Base-by-base conservation (phyloP, 192 early-diverging fungal species). In the Jimgerdemannia flammicorona region DNA sequence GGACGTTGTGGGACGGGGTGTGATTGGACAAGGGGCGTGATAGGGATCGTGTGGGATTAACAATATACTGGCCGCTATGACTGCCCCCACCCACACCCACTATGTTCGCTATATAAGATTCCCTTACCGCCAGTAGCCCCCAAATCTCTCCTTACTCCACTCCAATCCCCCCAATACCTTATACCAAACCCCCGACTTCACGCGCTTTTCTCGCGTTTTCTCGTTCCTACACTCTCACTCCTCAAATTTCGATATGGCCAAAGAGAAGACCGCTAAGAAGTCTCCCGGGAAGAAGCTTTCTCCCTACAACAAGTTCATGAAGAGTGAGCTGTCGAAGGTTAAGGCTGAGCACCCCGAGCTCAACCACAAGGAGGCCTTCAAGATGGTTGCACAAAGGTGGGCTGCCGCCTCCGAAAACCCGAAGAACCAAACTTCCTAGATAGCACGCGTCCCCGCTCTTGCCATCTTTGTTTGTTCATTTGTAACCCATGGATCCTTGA, bases 311-410 rank as follows among this genome's bases (percentile, higher is more conserved):
- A 41, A 18, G 19, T 68, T 20, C 19, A 68, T 68, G 40, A 68
- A 68, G 67, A 68, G 29, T 1, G 67, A 68, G 19, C 40, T 68
- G 67, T 7, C 67, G 9, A 68, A 68, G 19, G 67, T 68, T 19
- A 68, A 68, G 67, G 6, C 19, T 1, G 67, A 68, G 67, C 19
- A 68, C 9, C 67, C 67, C 67, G 67, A 68, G 67, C 40, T 68
- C 9, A 68, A 68, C 9, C 67, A 68, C 40, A 20, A 68, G 18
- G 67, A 68, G 49, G 67, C 67, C 19, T 68, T 68, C 67, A 68
- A 68, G 67, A 68, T 68, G 29, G 67, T 68, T 18, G 67, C 67
- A 4, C 67, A 68, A 68, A 68, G 67, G 18, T 68, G 67, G 67
- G 40, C 29, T 9, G 9, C 67, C 9, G 7, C 67, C 9, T 2